These are phyloP conservation scores for Helminthosporium solani DNA, from an alignment of 2,329 filamentous ascomycete genomes.

Conservation along the genomic window DNA sequence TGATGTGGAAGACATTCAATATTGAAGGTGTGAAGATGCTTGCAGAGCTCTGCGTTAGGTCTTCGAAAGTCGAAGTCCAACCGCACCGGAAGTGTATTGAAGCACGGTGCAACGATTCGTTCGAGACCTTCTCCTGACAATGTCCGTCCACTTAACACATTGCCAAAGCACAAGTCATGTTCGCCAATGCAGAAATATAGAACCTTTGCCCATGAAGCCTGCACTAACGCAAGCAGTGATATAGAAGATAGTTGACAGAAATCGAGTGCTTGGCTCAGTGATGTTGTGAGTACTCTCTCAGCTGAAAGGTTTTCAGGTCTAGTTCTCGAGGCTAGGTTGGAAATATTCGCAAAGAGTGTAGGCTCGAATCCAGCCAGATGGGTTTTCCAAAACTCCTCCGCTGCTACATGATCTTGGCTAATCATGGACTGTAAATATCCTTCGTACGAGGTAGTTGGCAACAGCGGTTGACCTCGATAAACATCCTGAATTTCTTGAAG, in stretches of 20 bases:
- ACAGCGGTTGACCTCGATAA: conserved; percentile 52
- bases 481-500: conserved; percentile 68
- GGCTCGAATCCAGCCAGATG: conserved; percentile 57
- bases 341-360: conserved; percentile 43
- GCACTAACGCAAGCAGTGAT: conserved; percentile 64
- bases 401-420: conserved; percentile 48
- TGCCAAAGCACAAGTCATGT: conserved; percentile 80
- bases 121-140: conserved; percentile 66
- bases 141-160: conserved; percentile 77
- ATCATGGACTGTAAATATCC: conserved; percentile 64
- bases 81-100: conserved; percentile 81
- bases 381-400: conserved; percentile 66
- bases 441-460: conserved; percentile 57
- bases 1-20: conserved; percentile 66
- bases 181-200: conserved; percentile 58
- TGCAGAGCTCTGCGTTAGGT: conserved; percentile 60
- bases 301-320: conserved; percentile 23
- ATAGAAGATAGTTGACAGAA: conserved; percentile 28
- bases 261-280: conserved; percentile 22
- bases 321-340: conserved; percentile 9
- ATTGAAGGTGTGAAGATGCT: conserved; percentile 62
- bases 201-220: conserved; percentile 70
- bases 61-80: conserved; percentile 52
- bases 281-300: conserved; percentile 17
- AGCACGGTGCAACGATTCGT: conserved; percentile 80